These are phyloP conservation scores for Saussurea involucrata DNA, from an alignment of 129 eudicot genomes.

Conservation along the genomic window DNA sequence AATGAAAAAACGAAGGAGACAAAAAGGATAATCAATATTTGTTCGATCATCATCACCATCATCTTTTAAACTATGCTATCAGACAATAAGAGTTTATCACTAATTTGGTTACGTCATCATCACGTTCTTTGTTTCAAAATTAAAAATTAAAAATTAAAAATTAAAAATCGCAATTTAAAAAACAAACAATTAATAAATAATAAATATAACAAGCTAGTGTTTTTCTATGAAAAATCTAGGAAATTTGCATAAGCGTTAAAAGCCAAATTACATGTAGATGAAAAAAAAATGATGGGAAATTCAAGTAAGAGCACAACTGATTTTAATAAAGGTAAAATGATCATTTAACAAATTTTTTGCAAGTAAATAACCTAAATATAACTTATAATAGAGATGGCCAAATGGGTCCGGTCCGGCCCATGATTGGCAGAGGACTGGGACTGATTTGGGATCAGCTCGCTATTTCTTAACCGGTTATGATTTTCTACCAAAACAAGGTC, in stretches of 20 bases:
- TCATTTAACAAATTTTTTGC: too few relatives aligned
- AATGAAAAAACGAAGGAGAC: not conserved
- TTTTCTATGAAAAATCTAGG: not conserved
- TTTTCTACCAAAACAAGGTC: too few relatives aligned
- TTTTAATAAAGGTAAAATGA: not conserved
- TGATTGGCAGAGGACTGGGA: too few relatives aligned
- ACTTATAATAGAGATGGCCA: too few relatives aligned
- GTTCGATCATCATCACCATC: not conserved
- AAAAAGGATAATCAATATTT: not conserved
- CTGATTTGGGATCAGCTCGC: too few relatives aligned
- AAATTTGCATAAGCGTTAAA: not conserved
- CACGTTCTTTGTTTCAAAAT: not conserved
- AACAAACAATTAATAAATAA: not conserved
- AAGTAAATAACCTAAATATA: not conserved
- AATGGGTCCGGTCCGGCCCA: too few relatives aligned
- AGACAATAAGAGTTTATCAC: not conserved
- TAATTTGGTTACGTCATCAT: not conserved
- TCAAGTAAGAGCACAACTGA: not conserved
- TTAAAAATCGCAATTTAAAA: not conserved
- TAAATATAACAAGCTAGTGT: not conserved
- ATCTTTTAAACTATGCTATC: not conserved
- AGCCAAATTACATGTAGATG: not conserved
- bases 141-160: not conserved
- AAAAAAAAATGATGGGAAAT: not conserved
- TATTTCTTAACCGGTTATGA: too few relatives aligned